Conservation (phyloP, 2,329 filamentous ascomycete species). For the Penicillium sp. region DNA sequence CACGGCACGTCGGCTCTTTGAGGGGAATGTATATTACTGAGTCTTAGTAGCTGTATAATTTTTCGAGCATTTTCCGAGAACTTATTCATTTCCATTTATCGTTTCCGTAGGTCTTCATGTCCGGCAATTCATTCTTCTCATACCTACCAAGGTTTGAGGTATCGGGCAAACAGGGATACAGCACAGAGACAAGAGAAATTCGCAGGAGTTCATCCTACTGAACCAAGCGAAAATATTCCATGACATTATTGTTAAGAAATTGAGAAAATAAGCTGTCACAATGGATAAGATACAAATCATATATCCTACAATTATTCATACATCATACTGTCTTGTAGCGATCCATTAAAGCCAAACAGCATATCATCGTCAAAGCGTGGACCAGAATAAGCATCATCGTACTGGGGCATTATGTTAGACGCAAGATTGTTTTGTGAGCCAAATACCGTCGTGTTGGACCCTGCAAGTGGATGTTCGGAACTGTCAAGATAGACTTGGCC, state of each 20-base stretch:
- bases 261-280: no score
- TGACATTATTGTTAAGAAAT: no score
- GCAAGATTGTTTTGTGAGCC: not conserved
- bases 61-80: not conserved
- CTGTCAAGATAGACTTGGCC: not conserved
- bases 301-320: not conserved
- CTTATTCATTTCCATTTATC: no score
- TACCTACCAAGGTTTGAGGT: no score
- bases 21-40: constrained; percentile 21
- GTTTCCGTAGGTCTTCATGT: not conserved
- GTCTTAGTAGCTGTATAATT: not conserved
- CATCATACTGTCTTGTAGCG: constrained; percentile 17
- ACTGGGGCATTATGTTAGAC: constrained; percentile 1
- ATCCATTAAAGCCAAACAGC: constrained; percentile 38
- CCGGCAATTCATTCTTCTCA: no score
- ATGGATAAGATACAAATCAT: not conserved
- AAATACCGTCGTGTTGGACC: not conserved
- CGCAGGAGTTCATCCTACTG: no score
- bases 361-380: constrained; percentile 29
- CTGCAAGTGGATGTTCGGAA: not conserved
- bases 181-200: no score
- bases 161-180: no score
- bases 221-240: no score
- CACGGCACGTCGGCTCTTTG: constrained; percentile 25
- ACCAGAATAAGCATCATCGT: constrained; percentile 5